phyloP scores from a whole-genome alignment of 768 basidiomycete genomes.

The Xanthoconium purpureum region DNA sequence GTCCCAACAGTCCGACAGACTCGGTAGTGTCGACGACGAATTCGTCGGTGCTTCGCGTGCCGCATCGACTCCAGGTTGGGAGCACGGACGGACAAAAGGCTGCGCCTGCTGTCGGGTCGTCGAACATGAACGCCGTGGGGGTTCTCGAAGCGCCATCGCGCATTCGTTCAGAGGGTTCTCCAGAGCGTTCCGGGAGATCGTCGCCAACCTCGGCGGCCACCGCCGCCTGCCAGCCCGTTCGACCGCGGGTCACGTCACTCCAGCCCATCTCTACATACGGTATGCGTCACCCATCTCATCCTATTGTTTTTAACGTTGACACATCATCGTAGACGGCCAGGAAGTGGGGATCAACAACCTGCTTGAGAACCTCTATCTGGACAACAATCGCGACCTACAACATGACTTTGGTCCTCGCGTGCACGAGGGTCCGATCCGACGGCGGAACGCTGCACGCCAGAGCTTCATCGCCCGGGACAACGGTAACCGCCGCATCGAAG shows the following conservation, averaged over 20 bases:
- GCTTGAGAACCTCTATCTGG: slow-evolving; percentile 85
- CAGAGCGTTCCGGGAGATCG: slow-evolving; percentile 71
- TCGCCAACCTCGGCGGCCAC: slow-evolving; percentile 69
- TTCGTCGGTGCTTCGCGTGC: slow-evolving; percentile 54
- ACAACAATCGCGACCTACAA: slow-evolving; percentile 80
- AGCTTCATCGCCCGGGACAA: slow-evolving; percentile 67
- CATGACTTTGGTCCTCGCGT: slow-evolving; percentile 91
- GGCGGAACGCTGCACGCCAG: slow-evolving; percentile 70
- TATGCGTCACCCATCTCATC: slow-evolving; percentile 28
- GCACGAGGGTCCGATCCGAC: slow-evolving; percentile 74
- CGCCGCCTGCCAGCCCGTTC: slow-evolving; percentile 47
- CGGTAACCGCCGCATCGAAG: slow-evolving; percentile 59
- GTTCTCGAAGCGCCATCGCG: slow-evolving; percentile 74
- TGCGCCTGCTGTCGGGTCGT: slow-evolving; percentile 85
- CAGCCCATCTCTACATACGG: slow-evolving; percentile 72
- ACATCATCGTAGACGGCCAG: slow-evolving; percentile 61
- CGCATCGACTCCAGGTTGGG: slow-evolving; percentile 66
- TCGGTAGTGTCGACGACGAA: slow-evolving; percentile 73
- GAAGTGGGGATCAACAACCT: slow-evolving; percentile 88
- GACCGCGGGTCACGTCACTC: slow-evolving; percentile 49
- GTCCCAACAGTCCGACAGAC: slow-evolving; percentile 78
- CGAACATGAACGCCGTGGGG: slow-evolving; percentile 78
- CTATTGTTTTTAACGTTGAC: not conserved
- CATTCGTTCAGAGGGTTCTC: slow-evolving; percentile 61
- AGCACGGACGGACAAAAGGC: slow-evolving; percentile 79